Evolutionary conservation across 495 filamentous ascomycete genomes (phyloP).

Genomic region (Annulohypoxylon bovei): DNA sequence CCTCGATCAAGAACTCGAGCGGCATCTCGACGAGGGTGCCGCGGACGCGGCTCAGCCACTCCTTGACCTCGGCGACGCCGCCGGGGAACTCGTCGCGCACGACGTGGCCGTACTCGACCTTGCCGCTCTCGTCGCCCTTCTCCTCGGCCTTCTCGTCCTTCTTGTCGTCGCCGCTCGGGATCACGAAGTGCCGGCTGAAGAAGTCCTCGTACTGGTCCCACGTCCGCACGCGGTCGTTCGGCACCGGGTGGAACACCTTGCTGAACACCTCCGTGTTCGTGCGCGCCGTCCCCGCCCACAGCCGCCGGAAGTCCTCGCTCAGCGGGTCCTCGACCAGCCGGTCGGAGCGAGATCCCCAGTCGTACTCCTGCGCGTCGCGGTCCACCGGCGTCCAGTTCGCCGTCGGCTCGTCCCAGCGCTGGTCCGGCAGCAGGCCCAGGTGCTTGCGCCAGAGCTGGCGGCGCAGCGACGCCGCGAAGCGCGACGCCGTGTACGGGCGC

Average conservation of each 20-base stretch:
- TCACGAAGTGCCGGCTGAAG: conserved; percentile 73
- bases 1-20: conserved; percentile 83
- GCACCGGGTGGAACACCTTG: conserved; percentile 88
- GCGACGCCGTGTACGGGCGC: conserved; percentile 71
- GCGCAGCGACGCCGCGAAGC: conserved; percentile 86
- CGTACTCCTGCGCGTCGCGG: conserved; percentile 75
- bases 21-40: conserved; percentile 94
- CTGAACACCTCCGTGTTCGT: conserved; percentile 88
- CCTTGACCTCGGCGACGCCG: conserved; percentile 81
- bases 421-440: conserved; percentile 80
- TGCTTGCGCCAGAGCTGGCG: conserved; percentile 92
- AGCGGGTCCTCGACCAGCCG: conserved; percentile 79
- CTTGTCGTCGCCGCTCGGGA: conserved; percentile 58
- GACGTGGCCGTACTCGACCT: conserved; percentile 82
- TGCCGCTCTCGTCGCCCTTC: conserved; percentile 38
- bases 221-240: conserved; percentile 78
- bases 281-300: conserved; percentile 79
- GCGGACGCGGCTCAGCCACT: conserved; percentile 74
- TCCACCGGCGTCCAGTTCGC: conserved; percentile 81
- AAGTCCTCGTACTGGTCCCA: conserved; percentile 90
- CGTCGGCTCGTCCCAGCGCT: conserved; percentile 68
- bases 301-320: conserved; percentile 67
- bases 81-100: conserved; percentile 80
- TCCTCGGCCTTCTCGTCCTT: conserved; percentile 41
- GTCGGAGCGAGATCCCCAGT: conserved; percentile 82